These are phyloP conservation scores for Boletus edulis DNA, from an alignment of 768 basidiomycete species.

Conservation along the genomic window DNA sequence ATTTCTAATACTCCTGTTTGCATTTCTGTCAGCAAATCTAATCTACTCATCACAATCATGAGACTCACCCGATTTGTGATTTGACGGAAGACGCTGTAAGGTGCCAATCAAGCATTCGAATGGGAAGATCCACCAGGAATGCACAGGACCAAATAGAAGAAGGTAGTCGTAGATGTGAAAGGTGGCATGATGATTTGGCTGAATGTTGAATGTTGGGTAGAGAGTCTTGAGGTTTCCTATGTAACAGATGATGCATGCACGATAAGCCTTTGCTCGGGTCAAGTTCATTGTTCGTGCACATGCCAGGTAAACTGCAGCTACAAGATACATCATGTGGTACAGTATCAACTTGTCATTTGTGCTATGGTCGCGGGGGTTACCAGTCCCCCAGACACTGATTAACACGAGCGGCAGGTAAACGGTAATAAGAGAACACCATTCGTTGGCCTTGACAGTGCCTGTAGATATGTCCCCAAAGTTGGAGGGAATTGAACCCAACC, in stretches of 20 bases:
- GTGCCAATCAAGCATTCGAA: constrained; percentile 21
- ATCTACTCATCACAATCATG: too few species aligned
- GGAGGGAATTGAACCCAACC: too few species aligned
- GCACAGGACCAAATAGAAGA: constrained; percentile 36
- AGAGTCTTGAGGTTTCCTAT: constrained; percentile 15
- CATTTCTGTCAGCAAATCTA: neutral
- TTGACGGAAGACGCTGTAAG: constrained; percentile 19
- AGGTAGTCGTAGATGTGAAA: constrained; percentile 35
- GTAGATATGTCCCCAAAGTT: too few species aligned
- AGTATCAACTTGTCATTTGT: neutral
- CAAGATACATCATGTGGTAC: constrained; percentile 29
- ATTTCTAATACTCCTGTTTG: neutral
- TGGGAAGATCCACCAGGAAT: constrained; percentile 31
- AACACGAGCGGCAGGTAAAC: too few species aligned
- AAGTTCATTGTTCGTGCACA: constrained; percentile 14
- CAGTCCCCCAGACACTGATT: too few species aligned
- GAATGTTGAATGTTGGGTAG: constrained; percentile 12
- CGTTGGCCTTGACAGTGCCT: too few species aligned
- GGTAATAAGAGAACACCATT: too few species aligned
- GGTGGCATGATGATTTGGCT: constrained; percentile 32
- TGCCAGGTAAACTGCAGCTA: constrained; percentile 24
- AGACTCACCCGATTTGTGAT: constrained; percentile 16
- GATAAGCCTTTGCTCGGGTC: constrained; percentile 10
- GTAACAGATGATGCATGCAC: constrained; percentile 16
- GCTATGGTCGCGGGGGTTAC: too few species aligned